Evolutionary conservation across 768 basidiomycete genomes (phyloP).

Genomic region (Piloderma croceum): DNA sequence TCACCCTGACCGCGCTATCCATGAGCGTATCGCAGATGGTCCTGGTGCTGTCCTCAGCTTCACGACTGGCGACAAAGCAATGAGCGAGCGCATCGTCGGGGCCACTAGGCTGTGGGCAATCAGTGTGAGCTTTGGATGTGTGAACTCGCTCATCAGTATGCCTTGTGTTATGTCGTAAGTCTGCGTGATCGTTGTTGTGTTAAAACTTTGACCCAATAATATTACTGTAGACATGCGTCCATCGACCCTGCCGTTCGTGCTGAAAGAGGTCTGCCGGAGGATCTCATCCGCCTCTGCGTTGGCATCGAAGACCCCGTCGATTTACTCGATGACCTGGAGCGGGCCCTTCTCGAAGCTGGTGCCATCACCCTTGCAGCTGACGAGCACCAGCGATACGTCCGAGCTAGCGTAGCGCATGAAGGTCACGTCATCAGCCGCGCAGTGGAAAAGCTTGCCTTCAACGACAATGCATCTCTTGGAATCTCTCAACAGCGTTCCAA

Average conservation of each 20-base stretch:
- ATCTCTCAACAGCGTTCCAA: constrained; percentile 5
- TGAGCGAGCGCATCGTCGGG: constrained; percentile 91
- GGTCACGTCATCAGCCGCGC: constrained; percentile 45
- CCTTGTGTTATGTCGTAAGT: constrained; percentile 99
- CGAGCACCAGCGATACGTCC: constrained; percentile 47
- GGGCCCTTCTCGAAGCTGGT: constrained; percentile 86
- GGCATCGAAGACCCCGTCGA: constrained; percentile 95
- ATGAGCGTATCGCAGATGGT: constrained; percentile 84
- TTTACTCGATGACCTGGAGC: constrained; percentile 91
- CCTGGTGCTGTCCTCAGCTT: constrained; percentile 94
- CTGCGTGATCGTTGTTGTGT: constrained; percentile 1
- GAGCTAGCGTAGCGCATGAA: constrained; percentile 30
- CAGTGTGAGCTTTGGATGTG: constrained; percentile 95
- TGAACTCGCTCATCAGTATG: constrained; percentile 98
- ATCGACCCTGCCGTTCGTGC: constrained; percentile 94
- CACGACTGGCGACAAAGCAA: constrained; percentile 82
- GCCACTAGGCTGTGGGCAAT: constrained; percentile 95
- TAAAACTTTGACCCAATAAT: constrained; percentile 2
- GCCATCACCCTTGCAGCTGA: constrained; percentile 62
- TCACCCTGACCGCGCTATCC: constrained; percentile 84
- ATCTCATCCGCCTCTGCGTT: constrained; percentile 95
- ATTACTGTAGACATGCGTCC: constrained; percentile 75
- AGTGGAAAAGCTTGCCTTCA: constrained; percentile 59
- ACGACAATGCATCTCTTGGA: constrained; percentile 21
- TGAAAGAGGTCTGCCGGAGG: constrained; percentile 96